These are phyloP conservation scores for Akanthomyces lecanii DNA, from an alignment of 2,329 filamentous ascomycete species.

Conservation along the genomic window DNA sequence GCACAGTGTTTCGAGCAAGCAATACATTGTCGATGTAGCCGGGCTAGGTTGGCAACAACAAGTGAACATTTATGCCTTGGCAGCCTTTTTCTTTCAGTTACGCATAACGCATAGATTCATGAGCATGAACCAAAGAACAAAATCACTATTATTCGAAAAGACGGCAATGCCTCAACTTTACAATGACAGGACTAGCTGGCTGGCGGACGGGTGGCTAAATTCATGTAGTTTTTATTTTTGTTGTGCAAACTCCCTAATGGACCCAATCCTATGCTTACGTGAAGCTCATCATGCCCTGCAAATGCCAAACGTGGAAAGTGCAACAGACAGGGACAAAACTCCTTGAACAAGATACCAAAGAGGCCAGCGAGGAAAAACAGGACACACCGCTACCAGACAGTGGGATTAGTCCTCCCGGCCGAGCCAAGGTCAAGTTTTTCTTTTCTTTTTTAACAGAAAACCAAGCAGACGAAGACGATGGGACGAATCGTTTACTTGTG, in stretches of 20 bases:
- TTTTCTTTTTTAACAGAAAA: background rate
- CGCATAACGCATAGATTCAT: conserved; percentile 4
- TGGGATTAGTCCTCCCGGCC: background rate
- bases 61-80: conserved; percentile 3
- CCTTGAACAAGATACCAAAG: conserved; percentile 36
- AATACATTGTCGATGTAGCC: background rate
- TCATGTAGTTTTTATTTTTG: conserved; percentile 14
- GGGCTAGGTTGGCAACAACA: background rate
- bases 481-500: conserved; percentile 69
- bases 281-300: conserved; percentile 34
- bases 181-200: background rate
- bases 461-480: conserved; percentile 24
- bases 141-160: background rate
- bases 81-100: conserved; percentile 6
- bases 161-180: background rate
- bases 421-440: conserved; percentile 9
- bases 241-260: conserved; percentile 31
- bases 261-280: conserved; percentile 36
- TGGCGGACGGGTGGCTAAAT: background rate
- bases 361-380: conserved; percentile 18
- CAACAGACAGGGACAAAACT: conserved; percentile 26
- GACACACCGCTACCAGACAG: conserved; percentile 9
- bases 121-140: background rate
- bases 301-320: conserved; percentile 29
- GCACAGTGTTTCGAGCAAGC: background rate